Conservation (phyloP, 1,139 yeast species). For the Yamadazyma sp. region DNA sequence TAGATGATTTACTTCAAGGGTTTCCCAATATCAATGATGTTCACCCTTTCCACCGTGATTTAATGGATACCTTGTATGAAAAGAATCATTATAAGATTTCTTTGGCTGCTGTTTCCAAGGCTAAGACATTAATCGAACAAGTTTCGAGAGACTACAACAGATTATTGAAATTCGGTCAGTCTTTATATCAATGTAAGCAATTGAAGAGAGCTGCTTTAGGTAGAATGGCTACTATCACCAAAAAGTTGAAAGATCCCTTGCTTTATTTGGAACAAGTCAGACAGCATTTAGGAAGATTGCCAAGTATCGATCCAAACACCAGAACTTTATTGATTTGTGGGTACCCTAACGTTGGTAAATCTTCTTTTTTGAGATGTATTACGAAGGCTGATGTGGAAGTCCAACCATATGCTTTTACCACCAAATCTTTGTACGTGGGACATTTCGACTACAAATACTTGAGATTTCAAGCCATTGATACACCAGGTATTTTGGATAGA, state of each 20-base stretch:
- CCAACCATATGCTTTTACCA: conserved; percentile 98
- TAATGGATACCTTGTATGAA: conserved; percentile 96
- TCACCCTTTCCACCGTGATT: conserved; percentile 97
- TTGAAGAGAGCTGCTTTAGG: conserved; percentile 97
- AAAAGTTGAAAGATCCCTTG: conserved; percentile 92
- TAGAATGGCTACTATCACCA: conserved; percentile 97
- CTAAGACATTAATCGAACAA: conserved; percentile 91
- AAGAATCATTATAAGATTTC: conserved; percentile 97
- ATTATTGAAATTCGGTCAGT: conserved; percentile 93
- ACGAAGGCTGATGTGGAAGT: conserved; percentile 99
- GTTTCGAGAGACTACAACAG: conserved; percentile 94
- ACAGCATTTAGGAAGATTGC: conserved; percentile 98
- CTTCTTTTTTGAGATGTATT: conserved; percentile 87
- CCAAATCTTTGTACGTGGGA: conserved; percentile 92
- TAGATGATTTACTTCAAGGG: conserved; percentile 77
- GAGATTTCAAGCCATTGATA: conserved; percentile 97
- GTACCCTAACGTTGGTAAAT: conserved; percentile 98
- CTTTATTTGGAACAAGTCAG: conserved; percentile 95
- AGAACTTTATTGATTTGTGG: conserved; percentile 97
- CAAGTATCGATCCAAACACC: conserved; percentile 97
- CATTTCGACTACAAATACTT: conserved; percentile 97
- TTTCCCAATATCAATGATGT: conserved; percentile 97
- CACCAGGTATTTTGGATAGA: conserved; percentile 98
- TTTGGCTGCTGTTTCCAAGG: conserved; percentile 91
- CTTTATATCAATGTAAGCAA: conserved; percentile 97